Evolutionary conservation across 2,329 filamentous ascomycete genomes (phyloP).

Genomic region (Cryoendolithus antarcticus): DNA sequence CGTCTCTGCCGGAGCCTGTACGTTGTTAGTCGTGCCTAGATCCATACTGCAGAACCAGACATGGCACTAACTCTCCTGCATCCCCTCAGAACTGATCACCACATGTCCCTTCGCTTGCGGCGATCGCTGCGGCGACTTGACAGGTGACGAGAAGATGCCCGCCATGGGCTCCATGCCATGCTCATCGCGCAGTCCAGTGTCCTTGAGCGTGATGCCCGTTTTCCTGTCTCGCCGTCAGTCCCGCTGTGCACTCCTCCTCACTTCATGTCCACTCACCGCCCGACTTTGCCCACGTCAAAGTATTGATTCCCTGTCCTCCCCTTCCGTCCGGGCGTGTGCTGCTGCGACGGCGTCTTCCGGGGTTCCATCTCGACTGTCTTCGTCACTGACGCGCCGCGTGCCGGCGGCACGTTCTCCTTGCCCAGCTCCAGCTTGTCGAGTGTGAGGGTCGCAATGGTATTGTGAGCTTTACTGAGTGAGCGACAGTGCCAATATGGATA

Average conservation of each 20-base stretch:
- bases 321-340: slow-evolving; percentile 16
- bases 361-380: background rate
- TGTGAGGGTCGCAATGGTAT: background rate
- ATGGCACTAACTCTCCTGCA: slow-evolving; percentile 46
- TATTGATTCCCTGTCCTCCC: slow-evolving; percentile 21
- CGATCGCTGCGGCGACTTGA: slow-evolving; percentile 36
- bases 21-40: no score
- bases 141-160: slow-evolving; percentile 78
- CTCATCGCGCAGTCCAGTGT: slow-evolving; percentile 72
- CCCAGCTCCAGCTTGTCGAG: slow-evolving; percentile 14
- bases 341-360: slow-evolving; percentile 9
- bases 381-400: slow-evolving; percentile 15
- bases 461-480: no score
- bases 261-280: slow-evolving; percentile 14
- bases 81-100: slow-evolving; percentile 36
- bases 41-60: no score
- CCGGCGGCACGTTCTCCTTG: slow-evolving; percentile 17
- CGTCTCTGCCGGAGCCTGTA: slow-evolving; percentile 40
- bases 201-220: slow-evolving; percentile 72
- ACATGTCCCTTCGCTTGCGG: slow-evolving; percentile 7
- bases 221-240: slow-evolving; percentile 46
- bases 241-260: background rate
- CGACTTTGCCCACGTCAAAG: slow-evolving; percentile 24
- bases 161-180: slow-evolving; percentile 84
- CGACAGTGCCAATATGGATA: no score